Conservation (phyloP, 2,329 filamentous ascomycete species). For the Sclerotinia minor region DNA sequence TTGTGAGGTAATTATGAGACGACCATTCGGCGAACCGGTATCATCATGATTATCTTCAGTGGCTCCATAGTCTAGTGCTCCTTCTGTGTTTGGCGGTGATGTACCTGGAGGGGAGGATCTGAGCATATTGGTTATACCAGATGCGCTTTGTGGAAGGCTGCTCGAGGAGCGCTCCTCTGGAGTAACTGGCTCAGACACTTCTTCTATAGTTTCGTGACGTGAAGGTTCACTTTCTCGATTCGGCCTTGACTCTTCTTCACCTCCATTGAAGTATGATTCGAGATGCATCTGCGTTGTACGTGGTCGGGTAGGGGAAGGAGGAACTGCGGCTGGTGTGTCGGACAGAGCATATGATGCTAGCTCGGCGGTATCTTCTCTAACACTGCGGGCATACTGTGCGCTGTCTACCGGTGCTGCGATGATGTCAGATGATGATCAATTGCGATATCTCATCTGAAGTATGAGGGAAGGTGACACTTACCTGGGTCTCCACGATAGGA, state of each 20-base stretch:
- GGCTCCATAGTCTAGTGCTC: conserved; percentile 21
- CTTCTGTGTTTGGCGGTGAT: conserved; percentile 29
- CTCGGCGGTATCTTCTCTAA: conserved; percentile 85
- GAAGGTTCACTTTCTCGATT: conserved; percentile 34
- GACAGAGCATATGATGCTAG: conserved; percentile 79
- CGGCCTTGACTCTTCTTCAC: conserved; percentile 33
- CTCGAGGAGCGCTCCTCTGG: conserved; percentile 45
- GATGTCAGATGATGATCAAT: neutral
- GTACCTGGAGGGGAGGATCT: conserved; percentile 42
- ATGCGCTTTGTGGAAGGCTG: conserved; percentile 44
- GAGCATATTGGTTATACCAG: conserved; percentile 53
- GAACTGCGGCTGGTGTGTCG: conserved; percentile 48
- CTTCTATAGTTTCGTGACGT: conserved; percentile 55
- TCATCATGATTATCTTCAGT: conserved; percentile 19
- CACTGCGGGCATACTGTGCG: conserved; percentile 71
- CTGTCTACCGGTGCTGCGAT: conserved; percentile 60
- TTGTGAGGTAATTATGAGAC: conserved; percentile 34
- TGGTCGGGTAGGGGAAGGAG: conserved; percentile 37
- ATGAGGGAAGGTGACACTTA: conserved; percentile 40
- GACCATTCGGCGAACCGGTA: conserved; percentile 26
- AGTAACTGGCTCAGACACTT: conserved; percentile 60
- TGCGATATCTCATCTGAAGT: conserved; percentile 5
- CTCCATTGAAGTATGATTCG: conserved; percentile 36
- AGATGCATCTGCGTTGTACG: conserved; percentile 33
- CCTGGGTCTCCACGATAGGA: conserved; percentile 60